These are phyloP conservation scores for Aspergillus homomorphus DNA, from an alignment of 495 filamentous ascomycete genomes.

Conservation along the genomic window DNA sequence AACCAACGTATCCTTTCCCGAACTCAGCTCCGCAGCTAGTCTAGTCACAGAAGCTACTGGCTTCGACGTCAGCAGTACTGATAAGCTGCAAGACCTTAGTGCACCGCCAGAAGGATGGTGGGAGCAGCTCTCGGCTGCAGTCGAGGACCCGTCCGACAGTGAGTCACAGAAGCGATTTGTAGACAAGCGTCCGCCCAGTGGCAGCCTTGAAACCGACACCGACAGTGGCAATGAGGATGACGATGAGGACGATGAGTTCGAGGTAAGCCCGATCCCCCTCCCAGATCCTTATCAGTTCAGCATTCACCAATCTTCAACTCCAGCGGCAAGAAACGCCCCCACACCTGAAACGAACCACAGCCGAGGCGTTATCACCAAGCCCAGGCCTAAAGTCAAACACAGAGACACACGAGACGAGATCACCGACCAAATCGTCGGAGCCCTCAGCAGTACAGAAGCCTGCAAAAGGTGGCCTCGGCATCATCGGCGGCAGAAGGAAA, in stretches of 20 bases:
- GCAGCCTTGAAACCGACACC: conserved; percentile 7
- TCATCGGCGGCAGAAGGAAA: conserved; percentile 20
- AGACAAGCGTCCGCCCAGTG: conserved; percentile 1
- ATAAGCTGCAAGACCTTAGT: conserved; percentile 11
- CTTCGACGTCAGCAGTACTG: background rate
- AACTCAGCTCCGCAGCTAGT: conserved; percentile 23
- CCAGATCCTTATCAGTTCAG: background rate
- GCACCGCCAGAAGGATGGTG: conserved; percentile 39
- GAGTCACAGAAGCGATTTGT: conserved; percentile 4
- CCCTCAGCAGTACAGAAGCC: conserved; percentile 12
- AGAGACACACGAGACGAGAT: background rate
- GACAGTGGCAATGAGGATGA: conserved; percentile 23
- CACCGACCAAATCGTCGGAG: background rate
- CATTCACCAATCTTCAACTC: conserved; percentile 9
- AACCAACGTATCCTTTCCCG: conserved; percentile 15
- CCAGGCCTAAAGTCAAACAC: background rate
- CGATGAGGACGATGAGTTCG: conserved; percentile 36
- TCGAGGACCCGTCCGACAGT: background rate
- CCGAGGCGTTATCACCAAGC: background rate
- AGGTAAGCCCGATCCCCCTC: conserved; percentile 25
- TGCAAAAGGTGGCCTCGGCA: conserved; percentile 17
- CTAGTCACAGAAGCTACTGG: conserved; percentile 25
- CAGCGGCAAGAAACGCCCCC: conserved; percentile 42
- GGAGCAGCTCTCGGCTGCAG: conserved; percentile 24
- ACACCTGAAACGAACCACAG: conserved; percentile 22